Evolutionary conservation across 495 filamentous ascomycete species (phyloP), one percentile per base, ranked within the genome.

Genomic region (Hyaloscypha bicolor): DNA sequence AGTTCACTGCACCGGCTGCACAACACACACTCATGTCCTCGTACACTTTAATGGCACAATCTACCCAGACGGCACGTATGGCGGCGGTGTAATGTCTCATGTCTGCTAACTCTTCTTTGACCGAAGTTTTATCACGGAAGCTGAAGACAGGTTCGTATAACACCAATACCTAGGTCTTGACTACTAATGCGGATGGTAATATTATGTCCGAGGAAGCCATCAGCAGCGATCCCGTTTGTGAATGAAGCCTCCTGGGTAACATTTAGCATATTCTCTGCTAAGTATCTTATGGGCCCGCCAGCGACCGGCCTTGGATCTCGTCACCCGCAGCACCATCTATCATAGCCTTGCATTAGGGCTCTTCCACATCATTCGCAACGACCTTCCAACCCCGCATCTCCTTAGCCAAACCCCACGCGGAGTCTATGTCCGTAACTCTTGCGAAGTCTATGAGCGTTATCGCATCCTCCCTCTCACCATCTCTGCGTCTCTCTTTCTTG

Each of bases 1-100:
- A 0, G 85, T 85, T 9, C 82, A 85, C 75, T 88, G 87, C 60
- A 72, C 75, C 0, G 84, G 83, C 8, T 82, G 86, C 21, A 79
- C 86, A 0, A 82, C 77, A 2, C 81, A 85, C 63, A 72, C 86
- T 6, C 51, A 53, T 4, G 51, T 53, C 51, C 8, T n/a, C 9
- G 9, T 12, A 12, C 51, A 53, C 19, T 11, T 53, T 8, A 53
- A 53, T 16, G 9, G 9, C 19, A 53, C 4, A 11, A 11, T 53
- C 51, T 53, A 1, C 6, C 19, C 51, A n/a, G 16, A 53, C 19
- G 51, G 51, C 19, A 53, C 51, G 0, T 53, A 53, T 1, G 19
- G 6, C 19, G 4, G 51, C 22, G 2, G 51, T 21, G 19, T n/a
- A 6, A n/a, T 53, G 1, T 14, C 51, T n/a, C 51, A 53, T 16